Percentiles rank a stretch among this genome's conserved stretches.
Conservation (phyloP, 352 stramenopile species). For the Phytopythium helicoides region DNA sequence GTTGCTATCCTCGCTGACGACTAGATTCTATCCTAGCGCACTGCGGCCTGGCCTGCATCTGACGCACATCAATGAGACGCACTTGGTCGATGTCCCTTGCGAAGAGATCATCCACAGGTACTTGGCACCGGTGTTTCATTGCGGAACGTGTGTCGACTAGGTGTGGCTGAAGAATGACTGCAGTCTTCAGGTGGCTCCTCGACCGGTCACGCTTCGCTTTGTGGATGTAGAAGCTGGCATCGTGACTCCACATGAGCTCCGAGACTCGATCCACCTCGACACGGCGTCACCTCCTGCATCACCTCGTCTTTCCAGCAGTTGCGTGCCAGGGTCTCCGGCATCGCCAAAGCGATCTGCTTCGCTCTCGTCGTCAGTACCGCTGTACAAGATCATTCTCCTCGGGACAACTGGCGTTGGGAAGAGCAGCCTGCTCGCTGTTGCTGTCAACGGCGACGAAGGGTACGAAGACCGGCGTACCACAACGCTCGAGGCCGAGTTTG, state of each 20-base stretch:
- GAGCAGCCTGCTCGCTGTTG: conserved; percentile 69
- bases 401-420: conserved; percentile 79
- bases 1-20: background rate
- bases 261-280: conserved; percentile 58
- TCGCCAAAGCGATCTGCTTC: background rate
- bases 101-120: conserved; percentile 66
- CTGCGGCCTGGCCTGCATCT: conserved; percentile 73
- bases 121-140: background rate
- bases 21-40: conserved; percentile 17
- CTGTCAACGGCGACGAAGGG: conserved; percentile 48
- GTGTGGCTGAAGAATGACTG: background rate
- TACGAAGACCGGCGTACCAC: conserved; percentile 65
- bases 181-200: conserved; percentile 52
- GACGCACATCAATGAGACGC: conserved; percentile 77
- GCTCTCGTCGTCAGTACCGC: background rate
- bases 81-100: conserved; percentile 58
- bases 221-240: conserved; percentile 77
- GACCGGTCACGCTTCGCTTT: conserved; percentile 64
- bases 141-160: background rate
- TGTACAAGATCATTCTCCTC: conserved; percentile 82
- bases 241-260: conserved; percentile 70
- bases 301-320: conserved; percentile 2
- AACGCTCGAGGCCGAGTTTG: conserved; percentile 75
- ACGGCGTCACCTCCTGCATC: conserved; percentile 14
- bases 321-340: background rate